Conservation (phyloP, 148 eudicot species). For the Silene conica region DNA sequence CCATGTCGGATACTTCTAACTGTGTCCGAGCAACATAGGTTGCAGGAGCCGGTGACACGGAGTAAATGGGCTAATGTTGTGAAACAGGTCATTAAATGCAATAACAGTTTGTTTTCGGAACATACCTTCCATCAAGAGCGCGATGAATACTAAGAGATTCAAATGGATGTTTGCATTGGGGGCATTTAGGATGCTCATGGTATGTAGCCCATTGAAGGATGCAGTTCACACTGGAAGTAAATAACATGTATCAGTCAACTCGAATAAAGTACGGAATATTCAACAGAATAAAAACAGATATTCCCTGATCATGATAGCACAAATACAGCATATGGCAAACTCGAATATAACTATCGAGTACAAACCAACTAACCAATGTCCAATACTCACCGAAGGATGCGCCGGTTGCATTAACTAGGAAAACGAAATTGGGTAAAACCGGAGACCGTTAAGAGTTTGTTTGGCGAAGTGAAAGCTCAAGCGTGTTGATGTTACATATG, state of each 20-base stretch:
- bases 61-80: no score
- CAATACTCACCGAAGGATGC: not conserved
- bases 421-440: not conserved
- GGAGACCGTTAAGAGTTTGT: not conserved
- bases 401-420: not conserved
- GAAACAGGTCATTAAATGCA: not conserved
- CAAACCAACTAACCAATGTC: no score
- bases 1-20: no score
- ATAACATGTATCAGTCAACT: conserved; percentile 2
- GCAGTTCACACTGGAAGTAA: conserved; percentile 62
- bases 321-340: not conserved
- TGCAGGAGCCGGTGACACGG: no score
- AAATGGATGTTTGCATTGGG: conserved; percentile 89
- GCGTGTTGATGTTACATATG: not conserved
- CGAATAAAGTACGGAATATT: not conserved
- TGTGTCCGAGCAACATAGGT: no score
- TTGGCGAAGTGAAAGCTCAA: not conserved
- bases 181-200: conserved; percentile 77
- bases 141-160: conserved; percentile 70
- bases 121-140: conserved; percentile 83
- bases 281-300: not conserved
- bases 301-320: not conserved
- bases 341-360: not conserved
- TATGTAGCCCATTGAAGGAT: conserved; percentile 88
- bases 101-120: not conserved